phyloP scores from a whole-genome alignment of 2,329 filamentous ascomycete genomes.

The Cercospora sp. region DNA sequence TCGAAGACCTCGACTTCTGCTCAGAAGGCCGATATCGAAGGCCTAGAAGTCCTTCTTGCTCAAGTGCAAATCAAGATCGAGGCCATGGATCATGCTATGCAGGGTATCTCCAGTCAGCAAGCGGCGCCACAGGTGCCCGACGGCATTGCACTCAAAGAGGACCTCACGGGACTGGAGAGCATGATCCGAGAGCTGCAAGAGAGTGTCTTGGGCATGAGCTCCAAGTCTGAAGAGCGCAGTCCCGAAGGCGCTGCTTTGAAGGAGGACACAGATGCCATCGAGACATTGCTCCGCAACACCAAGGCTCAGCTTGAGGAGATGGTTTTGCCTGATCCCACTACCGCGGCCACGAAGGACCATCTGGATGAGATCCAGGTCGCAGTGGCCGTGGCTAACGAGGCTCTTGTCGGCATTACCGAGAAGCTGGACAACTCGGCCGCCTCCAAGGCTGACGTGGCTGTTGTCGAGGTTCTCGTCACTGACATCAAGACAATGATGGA shows the following conservation, averaged over 20 bases:
- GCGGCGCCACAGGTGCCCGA: constrained; percentile 37
- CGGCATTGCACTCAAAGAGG: constrained; percentile 52
- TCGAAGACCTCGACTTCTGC: constrained; percentile 25
- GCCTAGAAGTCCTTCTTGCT: constrained; percentile 78
- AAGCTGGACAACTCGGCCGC: constrained; percentile 68
- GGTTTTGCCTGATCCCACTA: constrained; percentile 63
- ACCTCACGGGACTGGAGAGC: constrained; percentile 52
- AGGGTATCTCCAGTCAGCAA: constrained; percentile 49
- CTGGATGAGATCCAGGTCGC: constrained; percentile 65
- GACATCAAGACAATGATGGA: constrained; percentile 76
- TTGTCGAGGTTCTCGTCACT: constrained; percentile 74
- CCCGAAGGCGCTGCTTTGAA: constrained; percentile 63
- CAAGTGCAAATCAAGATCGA: constrained; percentile 85
- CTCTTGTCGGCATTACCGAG: constrained; percentile 64
- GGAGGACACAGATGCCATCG: constrained; percentile 87
- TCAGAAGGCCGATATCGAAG: constrained; percentile 71
- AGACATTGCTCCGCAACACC: constrained; percentile 84
- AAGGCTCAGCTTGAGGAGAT: constrained; percentile 87
- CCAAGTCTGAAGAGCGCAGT: constrained; percentile 38
- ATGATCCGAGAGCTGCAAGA: constrained; percentile 60
- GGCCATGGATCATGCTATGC: constrained; percentile 61
- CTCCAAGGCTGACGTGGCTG: constrained; percentile 75
- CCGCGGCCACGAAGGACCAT: constrained; percentile 64
- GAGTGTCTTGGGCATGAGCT: constrained; percentile 55
- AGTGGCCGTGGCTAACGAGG: constrained; percentile 73